Conservation (phyloP, 345 rosid species). For the Leavenworthia alabamica region DNA sequence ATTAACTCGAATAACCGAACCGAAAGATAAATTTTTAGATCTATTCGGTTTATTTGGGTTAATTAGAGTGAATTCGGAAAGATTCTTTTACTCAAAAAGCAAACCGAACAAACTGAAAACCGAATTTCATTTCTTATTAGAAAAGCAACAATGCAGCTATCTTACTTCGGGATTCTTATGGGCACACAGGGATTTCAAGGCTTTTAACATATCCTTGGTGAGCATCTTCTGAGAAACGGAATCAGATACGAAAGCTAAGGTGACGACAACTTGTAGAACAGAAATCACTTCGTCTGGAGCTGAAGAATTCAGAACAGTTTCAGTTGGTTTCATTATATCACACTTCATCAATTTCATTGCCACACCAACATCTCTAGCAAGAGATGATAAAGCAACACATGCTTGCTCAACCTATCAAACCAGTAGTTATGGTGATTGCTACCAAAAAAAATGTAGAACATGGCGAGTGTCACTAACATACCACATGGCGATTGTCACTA, state of each 20-base stretch:
- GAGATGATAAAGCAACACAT: conserved; percentile 86
- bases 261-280: conserved; percentile 80
- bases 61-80: no score
- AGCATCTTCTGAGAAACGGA: conserved; percentile 82
- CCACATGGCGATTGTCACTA: conserved; percentile 91
- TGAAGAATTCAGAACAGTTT: conserved; percentile 70
- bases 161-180: conserved; percentile 85
- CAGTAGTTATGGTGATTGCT: conserved; percentile 22
- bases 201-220: conserved; percentile 74
- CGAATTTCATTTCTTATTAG: no score
- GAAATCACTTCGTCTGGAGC: conserved; percentile 75
- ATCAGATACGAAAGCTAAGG: conserved; percentile 85
- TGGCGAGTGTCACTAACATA: no score
- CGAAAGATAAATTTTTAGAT: no score
- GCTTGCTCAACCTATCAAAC: conserved; percentile 89
- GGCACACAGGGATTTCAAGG: conserved; percentile 74
- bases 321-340: conserved; percentile 92
- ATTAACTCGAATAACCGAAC: no score
- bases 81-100: no score
- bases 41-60: no score
- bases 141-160: background rate
- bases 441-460: conserved; percentile 10
- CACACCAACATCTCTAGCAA: conserved; percentile 82
- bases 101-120: no score
- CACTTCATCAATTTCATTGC: conserved; percentile 95